Conservation (phyloP, 148 eudicot species). For the Pouteria glomerata region DNA sequence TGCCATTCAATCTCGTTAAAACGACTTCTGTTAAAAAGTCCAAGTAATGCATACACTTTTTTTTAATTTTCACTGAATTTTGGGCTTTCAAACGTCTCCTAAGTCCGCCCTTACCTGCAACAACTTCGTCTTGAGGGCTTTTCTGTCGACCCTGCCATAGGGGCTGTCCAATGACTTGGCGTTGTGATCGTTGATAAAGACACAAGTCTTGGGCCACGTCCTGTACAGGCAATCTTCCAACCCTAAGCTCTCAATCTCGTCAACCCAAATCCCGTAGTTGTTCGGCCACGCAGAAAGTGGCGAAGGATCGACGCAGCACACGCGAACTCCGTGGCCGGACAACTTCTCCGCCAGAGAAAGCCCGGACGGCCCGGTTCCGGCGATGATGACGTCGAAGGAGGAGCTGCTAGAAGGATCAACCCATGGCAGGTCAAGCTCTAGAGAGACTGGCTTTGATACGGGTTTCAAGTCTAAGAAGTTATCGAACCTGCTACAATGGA, state of each 20-base stretch:
- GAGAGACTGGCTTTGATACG: constrained; percentile 18
- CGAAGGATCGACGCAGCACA: constrained; percentile 45
- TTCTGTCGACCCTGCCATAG: constrained; percentile 36
- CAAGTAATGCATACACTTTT: too few species aligned
- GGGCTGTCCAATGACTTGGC: constrained; percentile 38
- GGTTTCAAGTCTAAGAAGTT: constrained; percentile 46
- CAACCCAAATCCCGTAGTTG: constrained; percentile 54
- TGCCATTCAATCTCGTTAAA: too few species aligned
- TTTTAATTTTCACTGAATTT: too few species aligned
- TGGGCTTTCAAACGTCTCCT: too few species aligned
- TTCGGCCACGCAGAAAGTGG: constrained; percentile 49
- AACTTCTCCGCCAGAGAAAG: constrained; percentile 34
- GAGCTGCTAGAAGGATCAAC: constrained; percentile 23
- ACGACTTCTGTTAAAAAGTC: too few species aligned
- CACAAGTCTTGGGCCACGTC: constrained; percentile 45
- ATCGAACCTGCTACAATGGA: constrained; percentile 18
- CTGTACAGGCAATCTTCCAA: constrained; percentile 39
- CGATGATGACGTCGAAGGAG: constrained; percentile 36
- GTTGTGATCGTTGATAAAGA: constrained; percentile 29
- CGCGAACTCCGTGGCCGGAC: constrained; percentile 29
- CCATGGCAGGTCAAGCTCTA: constrained; percentile 28
- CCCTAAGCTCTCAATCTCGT: constrained; percentile 38
- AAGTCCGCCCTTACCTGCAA: too few species aligned
- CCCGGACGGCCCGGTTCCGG: constrained; percentile 58
- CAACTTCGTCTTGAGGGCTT: constrained; percentile 30